phyloP scores from a whole-genome alignment of 208 protist genomes.

The Leishmania mexicana region DNA sequence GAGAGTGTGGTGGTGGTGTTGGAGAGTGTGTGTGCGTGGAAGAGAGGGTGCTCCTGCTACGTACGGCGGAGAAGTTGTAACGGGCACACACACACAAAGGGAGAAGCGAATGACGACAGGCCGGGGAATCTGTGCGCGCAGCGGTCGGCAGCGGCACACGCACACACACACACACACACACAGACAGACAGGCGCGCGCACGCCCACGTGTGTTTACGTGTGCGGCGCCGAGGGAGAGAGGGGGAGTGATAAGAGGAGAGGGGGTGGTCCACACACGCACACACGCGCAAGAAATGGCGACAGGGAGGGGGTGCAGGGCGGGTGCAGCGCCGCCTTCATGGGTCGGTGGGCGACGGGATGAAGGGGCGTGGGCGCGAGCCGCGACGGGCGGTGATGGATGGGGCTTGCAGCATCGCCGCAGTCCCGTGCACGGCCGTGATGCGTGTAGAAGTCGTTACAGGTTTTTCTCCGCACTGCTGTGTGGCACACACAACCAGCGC shows the following conservation, averaged over 20 bases:
- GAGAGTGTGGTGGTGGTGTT: background rate
- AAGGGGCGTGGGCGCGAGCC: too few relatives aligned
- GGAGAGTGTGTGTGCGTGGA: background rate
- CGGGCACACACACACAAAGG: conserved; percentile 7
- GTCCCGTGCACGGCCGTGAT: background rate
- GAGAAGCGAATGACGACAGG: background rate
- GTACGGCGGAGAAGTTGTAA: background rate
- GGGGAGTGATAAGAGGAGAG: background rate
- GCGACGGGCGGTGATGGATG: background rate
- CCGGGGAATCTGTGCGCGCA: background rate
- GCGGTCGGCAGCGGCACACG: background rate
- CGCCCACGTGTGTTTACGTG: background rate
- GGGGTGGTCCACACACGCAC: background rate
- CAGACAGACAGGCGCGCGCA: background rate
- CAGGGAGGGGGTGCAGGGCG: background rate
- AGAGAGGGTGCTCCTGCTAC: background rate
- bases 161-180: background rate
- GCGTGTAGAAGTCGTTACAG: background rate
- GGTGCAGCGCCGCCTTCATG: background rate
- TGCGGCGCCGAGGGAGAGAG: background rate
- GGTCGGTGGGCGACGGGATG: too few relatives aligned
- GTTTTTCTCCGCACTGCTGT: background rate
- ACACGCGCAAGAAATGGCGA: too few relatives aligned
- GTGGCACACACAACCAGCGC: background rate
- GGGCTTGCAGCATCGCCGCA: background rate